Evolutionary conservation across 306 rosid species (phyloP), one percentile per base, ranked within the genome.

Genomic region (Erythrophleum fordii): DNA sequence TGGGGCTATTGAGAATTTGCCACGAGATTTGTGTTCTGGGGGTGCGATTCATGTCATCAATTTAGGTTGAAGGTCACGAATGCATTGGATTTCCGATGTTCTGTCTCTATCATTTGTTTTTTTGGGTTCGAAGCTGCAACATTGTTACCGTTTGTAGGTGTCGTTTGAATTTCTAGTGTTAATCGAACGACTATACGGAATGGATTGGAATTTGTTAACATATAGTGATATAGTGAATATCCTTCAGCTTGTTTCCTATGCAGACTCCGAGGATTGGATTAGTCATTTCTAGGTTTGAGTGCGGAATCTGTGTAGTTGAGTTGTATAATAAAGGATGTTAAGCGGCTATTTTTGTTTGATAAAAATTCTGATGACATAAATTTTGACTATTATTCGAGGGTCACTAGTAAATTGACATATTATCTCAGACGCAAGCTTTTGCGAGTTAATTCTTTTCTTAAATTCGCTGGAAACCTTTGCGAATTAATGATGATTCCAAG

Each of bases 1-100:
- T 46, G 42, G 31, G 79, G 69, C 42, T 45, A 4, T 35, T 18
- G 13, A 44, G 42, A 29, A 26, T 42, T 75, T n/a, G 0, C 45
- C 79, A 0, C 9, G 41, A 17, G 66, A 52, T 87, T 81, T 77
- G 9, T 44, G 67, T 55, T 69, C 69, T 31, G 8, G 68, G 23
- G 52, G 10, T 48, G 1, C 60, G 10, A 17, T 56, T 31, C 31
- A 12, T 58, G 9, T 48, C 42, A 0, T 48, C 0, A 37, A n/a
- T 8, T 75, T 26, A 53, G 10, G 44, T 20, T 51, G 22, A 20
- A 37, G 51, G 13, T 44, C 58, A 12, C 35, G 28, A 2, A 46
- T 45, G 8, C 18, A 26, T 23, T 65, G 28, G 59, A 65, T 29
- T 52, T 41, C 34, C 75, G 9, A 20, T 69, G 25, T 59, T 39